Base-by-base conservation (phyloP, 1,284 basidiomycete species). In the Fomitopsis palustris region DNA sequence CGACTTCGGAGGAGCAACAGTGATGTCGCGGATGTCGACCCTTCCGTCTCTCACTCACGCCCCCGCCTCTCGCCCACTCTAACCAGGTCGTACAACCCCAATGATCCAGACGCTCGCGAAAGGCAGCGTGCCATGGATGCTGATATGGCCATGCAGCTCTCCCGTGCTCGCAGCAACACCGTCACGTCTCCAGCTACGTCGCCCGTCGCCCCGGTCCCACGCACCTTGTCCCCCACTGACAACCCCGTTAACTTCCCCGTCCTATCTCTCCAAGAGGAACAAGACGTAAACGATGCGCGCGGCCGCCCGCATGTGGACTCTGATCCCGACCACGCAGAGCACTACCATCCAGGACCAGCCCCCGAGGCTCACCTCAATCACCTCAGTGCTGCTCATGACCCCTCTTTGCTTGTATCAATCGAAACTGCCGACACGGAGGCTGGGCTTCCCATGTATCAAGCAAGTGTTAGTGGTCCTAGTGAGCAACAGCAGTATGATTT, bases 81-180 rank as follows among this genome's bases (percentile, higher is more conserved):
- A 23, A 70, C 75, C 1, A 81, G 88, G 41, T 79, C 85, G 9
- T 81, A 82, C 62, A 87, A 90, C 69, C 81, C 79, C 16, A 79
- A 86, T 73, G 87, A 90, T 68, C 85, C 87, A 0, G 83, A 88
- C 57, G 83, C 81, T 23, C 78, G 83, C 54, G 91, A 93, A 69
- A 82, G 91, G 17, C 91, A 93, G 74, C 81, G 89, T n/a, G 84
- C 88, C 1, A 88, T 93, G 84, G 91, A 93, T 64, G 91, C 87
- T 0, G 90, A 93, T 67, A 90, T 92, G 83, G 91, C 92, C 51
- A 82, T 91, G 69, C 90, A 93, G 56, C 82, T 93, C 49, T 90
- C 89, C 31, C 80, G 85, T 37, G 90, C 89, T 0, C 81, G 90
- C 27, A 80, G 87, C 62, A 85, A 85, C 56, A 89, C 88, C 2